Percentiles rank a stretch among this genome's conserved stretches.
Evolutionary conservation across 176 grass and related monocot species (phyloP).

Genomic region (Aegilops umbellulata): DNA sequence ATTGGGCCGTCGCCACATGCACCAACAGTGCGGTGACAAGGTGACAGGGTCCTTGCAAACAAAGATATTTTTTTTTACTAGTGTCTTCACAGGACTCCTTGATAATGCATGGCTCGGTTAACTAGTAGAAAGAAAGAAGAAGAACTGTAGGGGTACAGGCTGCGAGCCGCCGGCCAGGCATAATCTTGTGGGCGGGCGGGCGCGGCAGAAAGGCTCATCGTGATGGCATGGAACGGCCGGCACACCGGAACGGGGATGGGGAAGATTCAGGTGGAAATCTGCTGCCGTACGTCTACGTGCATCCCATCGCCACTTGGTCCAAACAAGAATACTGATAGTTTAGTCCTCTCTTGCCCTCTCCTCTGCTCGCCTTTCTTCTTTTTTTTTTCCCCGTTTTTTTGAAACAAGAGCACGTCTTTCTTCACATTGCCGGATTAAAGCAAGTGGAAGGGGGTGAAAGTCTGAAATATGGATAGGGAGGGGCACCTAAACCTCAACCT

Average conservation of each 20-base stretch:
- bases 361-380: too few relatives aligned
- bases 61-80: too few relatives aligned
- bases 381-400: too few relatives aligned
- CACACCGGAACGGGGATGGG: slow-evolving; percentile 25
- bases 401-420: too few relatives aligned
- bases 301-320: slow-evolving; percentile 5
- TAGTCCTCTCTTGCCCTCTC: too few relatives aligned
- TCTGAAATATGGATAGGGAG: slow-evolving; percentile 21
- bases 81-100: too few relatives aligned
- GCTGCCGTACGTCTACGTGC: not conserved
- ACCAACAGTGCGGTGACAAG: not conserved
- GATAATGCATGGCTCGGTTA: too few relatives aligned
- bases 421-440: not conserved
- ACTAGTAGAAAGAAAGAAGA: too few relatives aligned
- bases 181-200: slow-evolving; percentile 35
- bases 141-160: too few relatives aligned
- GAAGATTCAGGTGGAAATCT: not conserved
- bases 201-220: too few relatives aligned
- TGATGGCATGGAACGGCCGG: not conserved
- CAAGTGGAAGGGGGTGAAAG: too few relatives aligned
- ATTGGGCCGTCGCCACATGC: not conserved
- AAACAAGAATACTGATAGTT: not conserved
- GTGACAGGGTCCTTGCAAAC: not conserved
- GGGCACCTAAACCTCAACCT: slow-evolving; percentile 26
- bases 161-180: not conserved